Evolutionary conservation across 768 basidiomycete species (phyloP).

Genomic region (Termitomyces sp.): DNA sequence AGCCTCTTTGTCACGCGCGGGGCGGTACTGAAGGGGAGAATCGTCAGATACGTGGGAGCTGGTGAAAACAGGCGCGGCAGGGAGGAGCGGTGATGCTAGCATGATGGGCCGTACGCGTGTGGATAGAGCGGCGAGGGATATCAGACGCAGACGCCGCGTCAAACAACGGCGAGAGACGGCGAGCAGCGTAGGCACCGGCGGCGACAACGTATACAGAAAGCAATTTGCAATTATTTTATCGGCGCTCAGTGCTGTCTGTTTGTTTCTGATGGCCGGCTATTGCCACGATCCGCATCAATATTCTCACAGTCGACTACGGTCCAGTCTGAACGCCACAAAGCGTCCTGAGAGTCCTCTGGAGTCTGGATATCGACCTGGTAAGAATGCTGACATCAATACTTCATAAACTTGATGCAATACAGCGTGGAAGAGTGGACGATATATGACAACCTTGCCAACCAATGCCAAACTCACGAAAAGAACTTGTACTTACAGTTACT

Average conservation of each 20-base stretch:
- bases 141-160: conserved; percentile 10
- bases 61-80: conserved; percentile 45
- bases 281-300: background rate
- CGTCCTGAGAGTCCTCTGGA: too few relatives aligned
- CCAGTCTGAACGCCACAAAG: too few relatives aligned
- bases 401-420: too few relatives aligned
- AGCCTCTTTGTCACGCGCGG: conserved; percentile 66
- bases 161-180: conserved; percentile 1
- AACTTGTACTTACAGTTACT: too few relatives aligned
- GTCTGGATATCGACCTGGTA: too few relatives aligned
- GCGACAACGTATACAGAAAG: background rate
- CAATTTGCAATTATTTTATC: conserved; percentile 12
- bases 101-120: conserved; percentile 33
- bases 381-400: too few relatives aligned
- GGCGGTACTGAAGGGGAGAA: conserved; percentile 48
- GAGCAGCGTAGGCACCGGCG: conserved; percentile 2
- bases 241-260: conserved; percentile 4
- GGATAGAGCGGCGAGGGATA: background rate
- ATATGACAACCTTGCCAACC: too few relatives aligned
- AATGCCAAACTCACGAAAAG: too few relatives aligned
- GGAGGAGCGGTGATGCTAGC: conserved; percentile 66
- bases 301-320: too few relatives aligned
- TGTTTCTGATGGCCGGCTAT: conserved; percentile 15
- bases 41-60: conserved; percentile 48
- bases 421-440: too few relatives aligned